phyloP scores from a whole-genome alignment of 2,329 filamentous ascomycete genomes.

The Monascus ruber region DNA sequence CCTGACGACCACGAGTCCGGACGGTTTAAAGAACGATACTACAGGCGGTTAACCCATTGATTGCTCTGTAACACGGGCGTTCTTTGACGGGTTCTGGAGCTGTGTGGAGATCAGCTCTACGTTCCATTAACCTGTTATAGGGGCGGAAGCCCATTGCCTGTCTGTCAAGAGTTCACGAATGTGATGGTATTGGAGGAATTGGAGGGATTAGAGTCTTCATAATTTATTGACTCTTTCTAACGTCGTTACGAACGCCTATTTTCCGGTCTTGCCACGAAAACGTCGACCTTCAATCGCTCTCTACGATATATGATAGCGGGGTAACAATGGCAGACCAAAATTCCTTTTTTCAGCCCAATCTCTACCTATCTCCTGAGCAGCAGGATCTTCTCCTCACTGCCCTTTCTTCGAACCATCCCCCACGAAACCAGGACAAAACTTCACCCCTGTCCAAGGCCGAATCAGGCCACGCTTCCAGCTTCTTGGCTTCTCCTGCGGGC shows the following conservation, averaged over 20 bases:
- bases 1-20: no score
- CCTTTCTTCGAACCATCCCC: slow-evolving; percentile 56
- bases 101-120: no score
- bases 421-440: slow-evolving; percentile 18
- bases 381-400: slow-evolving; percentile 66
- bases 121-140: background rate
- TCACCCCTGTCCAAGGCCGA: slow-evolving; percentile 13
- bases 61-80: no score
- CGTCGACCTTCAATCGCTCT: no score
- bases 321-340: slow-evolving; percentile 27
- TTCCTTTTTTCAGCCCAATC: slow-evolving; percentile 39
- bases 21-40: no score
- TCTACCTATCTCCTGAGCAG: slow-evolving; percentile 64
- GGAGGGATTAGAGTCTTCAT: background rate
- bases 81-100: no score
- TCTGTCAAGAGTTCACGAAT: background rate
- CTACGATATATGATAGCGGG: background rate
- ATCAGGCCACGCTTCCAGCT: slow-evolving; percentile 23
- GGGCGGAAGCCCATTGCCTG: background rate
- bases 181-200: background rate
- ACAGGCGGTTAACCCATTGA: no score
- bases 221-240: no score
- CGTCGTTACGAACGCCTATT: no score
- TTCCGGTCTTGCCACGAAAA: no score
- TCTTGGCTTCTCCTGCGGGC: slow-evolving; percentile 18